A percentile compares a stretch with the other conserved stretches of the same genome.
Evolutionary conservation across 306 rosid genomes (phyloP).

Genomic region (Herpetospermum pedunculosum): DNA sequence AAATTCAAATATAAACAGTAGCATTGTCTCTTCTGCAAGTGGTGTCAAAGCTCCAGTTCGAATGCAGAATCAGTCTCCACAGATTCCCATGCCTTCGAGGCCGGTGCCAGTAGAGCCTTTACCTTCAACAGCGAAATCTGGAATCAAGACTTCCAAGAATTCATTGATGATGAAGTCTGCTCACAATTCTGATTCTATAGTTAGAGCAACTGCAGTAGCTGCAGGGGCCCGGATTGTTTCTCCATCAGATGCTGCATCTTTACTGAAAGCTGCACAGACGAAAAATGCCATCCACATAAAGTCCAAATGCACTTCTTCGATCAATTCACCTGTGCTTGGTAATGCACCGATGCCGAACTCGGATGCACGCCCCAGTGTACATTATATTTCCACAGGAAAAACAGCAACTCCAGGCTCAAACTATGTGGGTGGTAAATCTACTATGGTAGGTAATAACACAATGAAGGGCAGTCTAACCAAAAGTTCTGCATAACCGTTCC

Average conservation of each 20-base stretch:
- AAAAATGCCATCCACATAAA: constrained; percentile 24
- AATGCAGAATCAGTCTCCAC: constrained; percentile 32
- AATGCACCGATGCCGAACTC: constrained; percentile 15
- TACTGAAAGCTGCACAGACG: constrained; percentile 34
- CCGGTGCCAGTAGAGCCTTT: constrained; percentile 18
- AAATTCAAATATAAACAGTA: neutral
- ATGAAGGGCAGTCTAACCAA: constrained; percentile 17
- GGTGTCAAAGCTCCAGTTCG: constrained; percentile 23
- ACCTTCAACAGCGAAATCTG: constrained; percentile 27
- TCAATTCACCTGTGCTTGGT: constrained; percentile 21
- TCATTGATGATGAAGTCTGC: constrained; percentile 27
- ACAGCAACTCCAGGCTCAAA: constrained; percentile 13
- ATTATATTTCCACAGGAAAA: constrained; percentile 8
- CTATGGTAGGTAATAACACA: constrained; percentile 5
- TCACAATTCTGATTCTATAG: constrained; percentile 18
- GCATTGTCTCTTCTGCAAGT: constrained; percentile 2
- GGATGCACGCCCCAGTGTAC: constrained; percentile 31
- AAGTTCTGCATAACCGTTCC: constrained; percentile 16
- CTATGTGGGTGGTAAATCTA: constrained; percentile 10
- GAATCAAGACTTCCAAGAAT: constrained; percentile 20
- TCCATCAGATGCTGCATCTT: constrained; percentile 35
- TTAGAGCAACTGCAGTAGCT: constrained; percentile 44
- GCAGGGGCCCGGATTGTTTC: constrained; percentile 51
- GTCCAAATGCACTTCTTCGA: constrained; percentile 25
- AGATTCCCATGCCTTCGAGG: constrained; percentile 13